A percentile compares a stretch with the other conserved stretches of the same genome.
phyloP scores from a whole-genome alignment of 2,329 filamentous ascomycete genomes.

The Aspergillus fumigatus region DNA sequence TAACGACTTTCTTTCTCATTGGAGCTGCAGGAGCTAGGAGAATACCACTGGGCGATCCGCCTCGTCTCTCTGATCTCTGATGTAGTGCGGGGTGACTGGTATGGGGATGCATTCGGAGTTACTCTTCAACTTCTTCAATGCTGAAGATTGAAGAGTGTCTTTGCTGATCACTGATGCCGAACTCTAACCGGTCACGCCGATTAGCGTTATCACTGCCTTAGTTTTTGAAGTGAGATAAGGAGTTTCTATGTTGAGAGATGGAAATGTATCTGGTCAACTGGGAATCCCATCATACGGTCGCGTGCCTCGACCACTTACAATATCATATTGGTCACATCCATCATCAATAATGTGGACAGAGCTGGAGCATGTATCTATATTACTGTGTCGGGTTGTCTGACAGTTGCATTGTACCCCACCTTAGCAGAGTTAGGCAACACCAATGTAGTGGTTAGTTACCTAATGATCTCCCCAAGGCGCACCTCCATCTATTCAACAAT shows the following conservation, averaged over 20 bases:
- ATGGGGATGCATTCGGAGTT: not conserved
- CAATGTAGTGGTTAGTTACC: not conserved
- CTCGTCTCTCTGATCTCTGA: no score
- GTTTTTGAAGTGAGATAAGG: no score
- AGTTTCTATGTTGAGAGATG: no score
- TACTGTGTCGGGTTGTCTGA: not conserved
- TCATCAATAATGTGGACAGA: not conserved
- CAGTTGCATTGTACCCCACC: not conserved
- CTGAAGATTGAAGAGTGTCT: not conserved
- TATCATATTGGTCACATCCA: not conserved
- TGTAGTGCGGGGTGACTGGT: no score
- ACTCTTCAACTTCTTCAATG: not conserved
- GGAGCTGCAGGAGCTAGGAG: no score
- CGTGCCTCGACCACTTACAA: not conserved
- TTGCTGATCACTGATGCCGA: not conserved
- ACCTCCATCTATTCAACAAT: not conserved
- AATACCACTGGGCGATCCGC: no score
- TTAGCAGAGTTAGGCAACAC: not conserved
- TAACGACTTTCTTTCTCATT: no score
- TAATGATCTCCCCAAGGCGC: not conserved
- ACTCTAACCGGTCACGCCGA: not conserved
- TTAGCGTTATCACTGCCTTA: not conserved
- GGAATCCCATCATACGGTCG: not conserved
- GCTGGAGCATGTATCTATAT: not conserved
- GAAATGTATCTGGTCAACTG: not conserved